Conservation (phyloP, 176 grass and related monocot genomes). For the Cocos nucifera region DNA sequence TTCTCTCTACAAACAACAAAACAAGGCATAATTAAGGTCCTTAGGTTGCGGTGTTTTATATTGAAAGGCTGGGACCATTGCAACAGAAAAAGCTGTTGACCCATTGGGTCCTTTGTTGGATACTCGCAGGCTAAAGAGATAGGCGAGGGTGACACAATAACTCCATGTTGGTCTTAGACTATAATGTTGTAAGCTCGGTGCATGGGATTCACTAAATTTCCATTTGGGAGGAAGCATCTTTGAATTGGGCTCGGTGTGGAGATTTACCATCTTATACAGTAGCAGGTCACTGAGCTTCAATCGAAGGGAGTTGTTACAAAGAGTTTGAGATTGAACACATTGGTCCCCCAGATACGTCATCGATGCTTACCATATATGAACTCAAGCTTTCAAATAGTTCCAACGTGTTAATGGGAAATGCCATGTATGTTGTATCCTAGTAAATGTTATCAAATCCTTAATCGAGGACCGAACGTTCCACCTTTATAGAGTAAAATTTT, state of each 20-base stretch:
- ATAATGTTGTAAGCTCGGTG: constrained; percentile 5
- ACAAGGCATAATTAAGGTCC: constrained; percentile 24
- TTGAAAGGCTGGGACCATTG: constrained; percentile 61
- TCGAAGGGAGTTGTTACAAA: no score
- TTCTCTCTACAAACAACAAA: constrained; percentile 45
- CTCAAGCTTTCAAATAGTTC: constrained; percentile 12
- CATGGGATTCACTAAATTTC: constrained; percentile 29
- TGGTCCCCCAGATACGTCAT: constrained; percentile 7
- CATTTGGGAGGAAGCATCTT: constrained; percentile 23
- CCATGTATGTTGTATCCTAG: constrained; percentile 34
- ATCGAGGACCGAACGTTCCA: constrained; percentile 21
- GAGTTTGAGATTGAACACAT: not conserved
- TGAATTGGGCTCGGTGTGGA: constrained; percentile 1
- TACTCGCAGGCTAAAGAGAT: constrained; percentile 1
- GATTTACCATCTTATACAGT: not conserved
- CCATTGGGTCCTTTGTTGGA: constrained; percentile 45
- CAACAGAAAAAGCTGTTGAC: constrained; percentile 38
- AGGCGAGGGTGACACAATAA: constrained; percentile 33
- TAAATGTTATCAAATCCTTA: not conserved
- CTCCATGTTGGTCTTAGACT: constrained; percentile 32
- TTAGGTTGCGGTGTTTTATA: constrained; percentile 30
- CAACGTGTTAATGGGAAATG: constrained; percentile 36
- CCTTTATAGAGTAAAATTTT: constrained; percentile 13
- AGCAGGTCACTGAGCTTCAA: no score
- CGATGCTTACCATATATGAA: constrained; percentile 26